Percentiles rank a stretch among this genome's conserved stretches.
These are phyloP conservation scores for Penicillium sp. DNA, from an alignment of 2,329 filamentous ascomycete genomes.

Conservation along the genomic window DNA sequence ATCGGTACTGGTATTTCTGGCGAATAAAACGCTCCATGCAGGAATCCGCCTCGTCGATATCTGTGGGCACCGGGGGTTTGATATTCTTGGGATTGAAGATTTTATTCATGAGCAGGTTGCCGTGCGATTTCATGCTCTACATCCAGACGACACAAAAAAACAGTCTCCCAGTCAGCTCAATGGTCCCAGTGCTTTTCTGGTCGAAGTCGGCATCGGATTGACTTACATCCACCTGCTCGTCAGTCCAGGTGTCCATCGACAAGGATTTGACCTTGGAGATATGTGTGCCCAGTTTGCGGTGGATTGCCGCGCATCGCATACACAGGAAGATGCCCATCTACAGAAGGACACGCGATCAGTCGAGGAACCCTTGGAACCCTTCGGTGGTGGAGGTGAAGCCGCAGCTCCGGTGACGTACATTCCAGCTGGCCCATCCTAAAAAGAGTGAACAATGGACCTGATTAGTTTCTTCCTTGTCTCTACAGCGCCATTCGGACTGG, in stretches of 20 bases:
- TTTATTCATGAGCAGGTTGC: conserved; percentile 80
- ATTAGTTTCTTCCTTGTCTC: no score
- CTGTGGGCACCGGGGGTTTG: conserved; percentile 77
- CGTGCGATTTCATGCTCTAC: conserved; percentile 89
- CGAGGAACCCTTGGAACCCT: conserved; percentile 1
- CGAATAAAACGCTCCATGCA: conserved; percentile 94
- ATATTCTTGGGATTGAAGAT: conserved; percentile 81
- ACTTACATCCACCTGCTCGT: conserved; percentile 90
- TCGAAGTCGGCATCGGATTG: conserved; percentile 29
- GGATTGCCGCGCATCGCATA: conserved; percentile 92
- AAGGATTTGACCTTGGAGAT: conserved; percentile 98
- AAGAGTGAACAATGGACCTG: neutral
- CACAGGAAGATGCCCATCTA: conserved; percentile 93
- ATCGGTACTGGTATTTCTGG: conserved; percentile 77
- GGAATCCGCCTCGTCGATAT: conserved; percentile 85
- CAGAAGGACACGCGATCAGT: conserved; percentile 14
- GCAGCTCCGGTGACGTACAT: conserved; percentile 51
- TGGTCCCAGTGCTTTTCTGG: neutral
- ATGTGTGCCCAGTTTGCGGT: conserved; percentile 94
- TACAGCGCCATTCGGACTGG: no score
- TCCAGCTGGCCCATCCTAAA: conserved; percentile 93
- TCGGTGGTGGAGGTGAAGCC: neutral
- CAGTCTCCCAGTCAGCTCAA: conserved; percentile 64
- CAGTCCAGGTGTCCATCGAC: conserved; percentile 96
- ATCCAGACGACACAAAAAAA: conserved; percentile 21